Conservation (phyloP, 176 grass and related monocot genomes). For the Tillandsia fasciculata region DNA sequence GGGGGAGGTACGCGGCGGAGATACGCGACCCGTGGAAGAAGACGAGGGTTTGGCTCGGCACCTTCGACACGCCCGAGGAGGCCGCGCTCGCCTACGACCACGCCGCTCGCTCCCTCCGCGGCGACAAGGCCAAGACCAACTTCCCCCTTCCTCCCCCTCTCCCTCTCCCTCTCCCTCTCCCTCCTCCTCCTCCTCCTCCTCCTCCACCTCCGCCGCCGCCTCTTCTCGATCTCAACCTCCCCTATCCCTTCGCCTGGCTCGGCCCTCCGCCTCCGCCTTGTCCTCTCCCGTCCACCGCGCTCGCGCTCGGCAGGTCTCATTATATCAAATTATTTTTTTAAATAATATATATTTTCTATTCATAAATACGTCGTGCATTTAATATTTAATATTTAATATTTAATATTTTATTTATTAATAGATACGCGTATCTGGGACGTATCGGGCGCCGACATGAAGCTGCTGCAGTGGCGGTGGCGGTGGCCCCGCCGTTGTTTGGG, state of each 20-base stretch:
- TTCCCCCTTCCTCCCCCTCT: constrained; percentile 16
- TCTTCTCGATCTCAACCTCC: constrained; percentile 23
- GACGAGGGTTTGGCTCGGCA: constrained; percentile 90
- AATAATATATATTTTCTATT: no score
- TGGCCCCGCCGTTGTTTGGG: not conserved
- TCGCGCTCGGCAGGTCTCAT: constrained; percentile 37
- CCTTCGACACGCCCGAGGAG: constrained; percentile 84
- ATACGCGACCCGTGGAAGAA: constrained; percentile 94
- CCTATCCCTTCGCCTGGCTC: constrained; percentile 26
- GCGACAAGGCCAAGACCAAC: constrained; percentile 75
- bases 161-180: not conserved
- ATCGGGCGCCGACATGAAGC: no score
- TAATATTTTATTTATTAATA: no score
- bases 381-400: no score
- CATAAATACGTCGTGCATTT: no score
- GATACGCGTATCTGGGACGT: no score
- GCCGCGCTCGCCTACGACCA: constrained; percentile 91
- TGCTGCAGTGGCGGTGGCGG: not conserved
- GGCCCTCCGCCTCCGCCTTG: constrained; percentile 12
- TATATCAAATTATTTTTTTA: no score
- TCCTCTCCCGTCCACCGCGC: constrained; percentile 48
- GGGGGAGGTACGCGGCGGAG: constrained; percentile 94
- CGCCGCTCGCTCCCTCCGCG: constrained; percentile 67
- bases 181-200: no score
- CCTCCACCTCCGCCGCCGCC: not conserved